Evolutionary conservation across 345 rosid species (phyloP).

Genomic region (Pugionium cornutum): DNA sequence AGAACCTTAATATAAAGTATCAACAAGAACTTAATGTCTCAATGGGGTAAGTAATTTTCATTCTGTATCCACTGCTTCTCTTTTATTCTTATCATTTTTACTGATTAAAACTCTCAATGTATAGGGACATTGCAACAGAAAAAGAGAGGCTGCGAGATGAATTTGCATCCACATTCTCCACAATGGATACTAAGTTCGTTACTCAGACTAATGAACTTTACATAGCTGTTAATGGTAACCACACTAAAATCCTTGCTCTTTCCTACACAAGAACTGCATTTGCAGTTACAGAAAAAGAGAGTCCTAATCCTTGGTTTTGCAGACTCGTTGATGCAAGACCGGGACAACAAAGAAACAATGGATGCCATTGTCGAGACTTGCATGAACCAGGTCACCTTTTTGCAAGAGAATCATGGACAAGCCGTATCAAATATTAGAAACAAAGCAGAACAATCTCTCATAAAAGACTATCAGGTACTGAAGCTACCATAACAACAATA

Average conservation of each 20-base stretch:
- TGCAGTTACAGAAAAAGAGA: neutral
- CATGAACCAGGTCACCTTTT: conserved; percentile 52
- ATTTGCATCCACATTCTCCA: conserved; percentile 50
- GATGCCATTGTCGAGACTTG: conserved; percentile 55
- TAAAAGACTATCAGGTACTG: conserved; percentile 72
- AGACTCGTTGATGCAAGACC: conserved; percentile 63
- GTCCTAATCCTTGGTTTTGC: conserved; percentile 23
- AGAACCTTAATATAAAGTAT: conserved; percentile 43
- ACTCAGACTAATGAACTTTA: conserved; percentile 45
- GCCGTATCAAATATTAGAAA: conserved; percentile 53
- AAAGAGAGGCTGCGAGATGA: conserved; percentile 47
- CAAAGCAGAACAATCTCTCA: conserved; percentile 68
- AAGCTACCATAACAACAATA: conserved; percentile 21
- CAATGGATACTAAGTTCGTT: conserved; percentile 48
- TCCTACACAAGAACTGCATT: neutral
- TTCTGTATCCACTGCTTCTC: conserved; percentile 39
- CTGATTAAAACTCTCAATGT: conserved; percentile 1
- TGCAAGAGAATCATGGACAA: conserved; percentile 65
- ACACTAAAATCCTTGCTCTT: neutral
- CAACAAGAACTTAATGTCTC: conserved; percentile 33
- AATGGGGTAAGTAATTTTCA: conserved; percentile 16
- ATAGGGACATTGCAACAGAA: conserved; percentile 51
- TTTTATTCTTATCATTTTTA: neutral
- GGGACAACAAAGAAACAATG: conserved; percentile 52
- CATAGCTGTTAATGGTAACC: conserved; percentile 58